Conservation (phyloP, 2,329 filamentous ascomycete genomes). For the Trematosphaeria pertusa region DNA sequence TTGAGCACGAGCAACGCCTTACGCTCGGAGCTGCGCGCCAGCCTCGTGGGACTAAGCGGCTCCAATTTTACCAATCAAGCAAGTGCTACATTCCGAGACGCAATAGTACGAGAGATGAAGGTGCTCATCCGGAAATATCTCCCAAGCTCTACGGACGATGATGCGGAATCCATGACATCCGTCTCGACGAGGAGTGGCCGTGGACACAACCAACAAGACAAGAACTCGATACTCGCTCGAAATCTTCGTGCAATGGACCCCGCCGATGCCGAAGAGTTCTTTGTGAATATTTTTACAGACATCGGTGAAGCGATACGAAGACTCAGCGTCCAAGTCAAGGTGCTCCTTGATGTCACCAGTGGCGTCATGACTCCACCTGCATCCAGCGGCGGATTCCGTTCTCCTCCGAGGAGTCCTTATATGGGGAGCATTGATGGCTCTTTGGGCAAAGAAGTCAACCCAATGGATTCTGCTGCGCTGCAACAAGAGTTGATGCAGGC, state of each 20-base stretch:
- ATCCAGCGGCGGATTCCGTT: constrained; percentile 49
- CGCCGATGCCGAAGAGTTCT: constrained; percentile 82
- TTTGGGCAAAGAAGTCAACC: constrained; percentile 27
- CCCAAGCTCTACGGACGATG: constrained; percentile 92
- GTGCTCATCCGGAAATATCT: constrained; percentile 82
- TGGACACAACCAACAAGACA: constrained; percentile 78
- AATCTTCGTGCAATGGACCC: constrained; percentile 86
- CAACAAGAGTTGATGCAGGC: constrained; percentile 80
- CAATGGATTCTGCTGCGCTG: constrained; percentile 35
- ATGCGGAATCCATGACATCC: constrained; percentile 88
- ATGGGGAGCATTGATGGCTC: constrained; percentile 53
- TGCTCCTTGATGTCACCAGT: constrained; percentile 92
- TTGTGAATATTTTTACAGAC: constrained; percentile 82
- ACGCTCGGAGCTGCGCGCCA: constrained; percentile 72
- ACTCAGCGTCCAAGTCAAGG: constrained; percentile 88
- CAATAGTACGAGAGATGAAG: constrained; percentile 84
- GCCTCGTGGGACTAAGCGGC: constrained; percentile 79
- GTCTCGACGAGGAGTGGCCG: constrained; percentile 77
- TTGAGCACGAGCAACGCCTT: constrained; percentile 74
- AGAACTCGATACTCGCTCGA: constrained; percentile 83
- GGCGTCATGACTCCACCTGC: constrained; percentile 62
- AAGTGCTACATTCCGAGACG: constrained; percentile 82
- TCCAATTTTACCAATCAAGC: constrained; percentile 82
- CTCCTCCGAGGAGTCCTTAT: constrained; percentile 56
- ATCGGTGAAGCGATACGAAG: constrained; percentile 87